Percentiles rank a stretch among this genome's conserved stretches.
These are phyloP conservation scores for Sugiyamaella americana DNA, from an alignment of 805 yeast genomes.

Conservation along the genomic window DNA sequence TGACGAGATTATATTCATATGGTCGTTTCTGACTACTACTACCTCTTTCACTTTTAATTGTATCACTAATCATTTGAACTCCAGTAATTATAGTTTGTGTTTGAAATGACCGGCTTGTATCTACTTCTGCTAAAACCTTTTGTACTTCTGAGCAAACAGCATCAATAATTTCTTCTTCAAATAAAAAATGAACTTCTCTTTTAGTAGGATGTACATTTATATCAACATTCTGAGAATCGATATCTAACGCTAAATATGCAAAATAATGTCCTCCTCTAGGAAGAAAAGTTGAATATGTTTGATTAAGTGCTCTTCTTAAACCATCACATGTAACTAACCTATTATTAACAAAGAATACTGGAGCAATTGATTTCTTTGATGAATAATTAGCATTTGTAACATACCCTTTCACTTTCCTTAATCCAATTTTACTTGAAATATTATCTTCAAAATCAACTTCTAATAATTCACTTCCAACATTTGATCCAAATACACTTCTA, in stretches of 20 bases:
- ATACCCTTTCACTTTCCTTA: constrained; percentile 49
- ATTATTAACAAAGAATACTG: constrained; percentile 79
- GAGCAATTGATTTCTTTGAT: constrained; percentile 57
- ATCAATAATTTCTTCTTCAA: constrained; percentile 81
- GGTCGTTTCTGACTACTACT: constrained; percentile 26
- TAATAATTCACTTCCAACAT: constrained; percentile 60
- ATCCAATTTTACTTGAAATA: constrained; percentile 40
- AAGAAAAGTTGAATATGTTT: constrained; percentile 56
- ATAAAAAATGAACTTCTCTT: constrained; percentile 77
- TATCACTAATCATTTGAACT: neutral
- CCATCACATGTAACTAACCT: constrained; percentile 82
- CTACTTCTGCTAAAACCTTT: constrained; percentile 47
- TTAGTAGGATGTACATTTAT: constrained; percentile 97
- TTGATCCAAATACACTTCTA: constrained; percentile 62
- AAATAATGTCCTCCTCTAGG: constrained; percentile 80
- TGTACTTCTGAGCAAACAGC: constrained; percentile 46
- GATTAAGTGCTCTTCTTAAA: constrained; percentile 57
- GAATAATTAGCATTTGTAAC: constrained; percentile 67
- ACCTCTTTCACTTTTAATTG: neutral
- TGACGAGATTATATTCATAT: constrained; percentile 60
- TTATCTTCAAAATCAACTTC: constrained; percentile 32
- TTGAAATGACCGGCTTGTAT: constrained; percentile 60
- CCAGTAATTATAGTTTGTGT: constrained; percentile 49
- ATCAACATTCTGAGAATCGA: constrained; percentile 68
- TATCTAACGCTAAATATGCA: constrained; percentile 62